These are phyloP conservation scores for Starmerella scarabaei DNA, from an alignment of 805 yeast genomes.

Conservation along the genomic window DNA sequence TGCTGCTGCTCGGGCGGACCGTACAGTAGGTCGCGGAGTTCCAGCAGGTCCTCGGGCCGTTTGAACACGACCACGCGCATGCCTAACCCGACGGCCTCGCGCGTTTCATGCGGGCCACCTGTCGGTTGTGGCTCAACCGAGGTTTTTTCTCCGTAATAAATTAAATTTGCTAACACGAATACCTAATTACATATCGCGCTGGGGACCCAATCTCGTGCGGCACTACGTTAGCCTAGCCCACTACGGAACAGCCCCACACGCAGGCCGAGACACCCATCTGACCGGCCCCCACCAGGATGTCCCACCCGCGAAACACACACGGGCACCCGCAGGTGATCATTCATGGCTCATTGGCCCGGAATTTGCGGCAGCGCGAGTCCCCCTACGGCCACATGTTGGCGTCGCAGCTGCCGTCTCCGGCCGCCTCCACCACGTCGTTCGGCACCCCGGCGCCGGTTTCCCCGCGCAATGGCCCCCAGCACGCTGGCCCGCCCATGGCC, in stretches of 20 bases:
- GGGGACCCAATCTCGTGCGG: no score
- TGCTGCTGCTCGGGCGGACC: slow-evolving; percentile 15
- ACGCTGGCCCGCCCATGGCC: background rate
- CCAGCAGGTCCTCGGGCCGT: slow-evolving; percentile 9
- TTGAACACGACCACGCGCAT: slow-evolving; percentile 19
- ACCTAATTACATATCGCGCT: no score
- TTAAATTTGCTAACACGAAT: no score
- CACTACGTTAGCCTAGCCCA: no score
- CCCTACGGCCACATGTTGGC: background rate
- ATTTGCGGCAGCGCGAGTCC: slow-evolving; percentile 8
- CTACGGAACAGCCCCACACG: no score
- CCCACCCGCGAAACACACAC: background rate
- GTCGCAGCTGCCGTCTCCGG: background rate
- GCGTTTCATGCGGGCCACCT: background rate
- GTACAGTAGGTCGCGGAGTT: slow-evolving; percentile 17
- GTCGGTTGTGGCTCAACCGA: no score
- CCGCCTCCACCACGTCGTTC: background rate
- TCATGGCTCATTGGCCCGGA: slow-evolving; percentile 18
- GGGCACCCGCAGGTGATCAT: slow-evolving; percentile 14
- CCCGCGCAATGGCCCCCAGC: background rate
- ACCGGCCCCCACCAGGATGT: no score
- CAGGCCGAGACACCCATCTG: no score
- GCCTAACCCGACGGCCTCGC: background rate
- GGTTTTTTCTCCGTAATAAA: no score
- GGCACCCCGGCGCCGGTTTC: background rate